Evolutionary conservation across 371 early-diverging fungal genomes (phyloP), one percentile per base, ranked within the genome.

Genomic region (Mortierella sp.): DNA sequence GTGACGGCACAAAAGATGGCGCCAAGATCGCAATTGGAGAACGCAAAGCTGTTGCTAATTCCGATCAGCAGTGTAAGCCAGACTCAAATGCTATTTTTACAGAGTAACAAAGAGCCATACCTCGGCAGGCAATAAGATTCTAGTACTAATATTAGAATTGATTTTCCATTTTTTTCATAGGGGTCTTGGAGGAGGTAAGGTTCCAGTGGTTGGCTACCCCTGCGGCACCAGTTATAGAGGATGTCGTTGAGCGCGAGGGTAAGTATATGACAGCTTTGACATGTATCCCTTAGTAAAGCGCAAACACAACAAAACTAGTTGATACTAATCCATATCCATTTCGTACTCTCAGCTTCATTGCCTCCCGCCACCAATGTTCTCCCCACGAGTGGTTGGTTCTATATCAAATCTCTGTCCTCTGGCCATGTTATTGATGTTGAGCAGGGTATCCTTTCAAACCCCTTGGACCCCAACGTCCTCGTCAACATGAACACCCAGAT

Each of bases 371-470:
- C 67, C 64, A 58, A 58, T 6, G 69, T 48, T 21, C 58, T 71
- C 32, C 80, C 80, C 36, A 64, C 75, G 57, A 68, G 32, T 41
- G 80, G 80, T n/a, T 80, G 80, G 80, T 80, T 80, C 72, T 80
- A 68, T 63, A 80, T 80, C 69, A 73, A 70, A 68, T 80, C 80
- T 15, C 41, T 64, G 43, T 65, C 68, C 0, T 74, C 75, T 16
- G 75, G 80, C 10, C 63, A 67, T 64, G 80, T 80, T 58, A 47
- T 80, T 40, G 80, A 80, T 61, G 36, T 80, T 38, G 80, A 80
- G 24, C 63, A 72, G 47, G 70, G 67, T 24, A 19, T 71, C 8
- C 32, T 67, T 40, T 55, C 68, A 24, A 68, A 80, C 36, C 65
- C 74, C 55, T 59, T 71, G 71, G 19, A 64, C 0, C 72, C 80